These are phyloP conservation scores for Kodamaea neixiangensis DNA, from an alignment of 805 yeast genomes.

Conservation along the genomic window DNA sequence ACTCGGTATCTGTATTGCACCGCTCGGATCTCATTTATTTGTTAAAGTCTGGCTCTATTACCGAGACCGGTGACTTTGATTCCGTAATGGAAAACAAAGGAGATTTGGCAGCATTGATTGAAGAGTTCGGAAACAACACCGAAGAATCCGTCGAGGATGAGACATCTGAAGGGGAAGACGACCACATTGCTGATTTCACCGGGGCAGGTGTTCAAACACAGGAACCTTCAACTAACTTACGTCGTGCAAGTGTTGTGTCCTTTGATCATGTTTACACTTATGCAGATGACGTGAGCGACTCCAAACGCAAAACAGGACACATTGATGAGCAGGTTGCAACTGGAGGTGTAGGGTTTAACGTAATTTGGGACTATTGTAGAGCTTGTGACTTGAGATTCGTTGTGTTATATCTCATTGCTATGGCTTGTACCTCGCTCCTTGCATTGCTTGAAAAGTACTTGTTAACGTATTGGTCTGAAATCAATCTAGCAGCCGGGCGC, in stretches of 20 bases:
- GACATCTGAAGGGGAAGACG: background rate
- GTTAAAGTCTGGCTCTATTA: slow-evolving; percentile 28
- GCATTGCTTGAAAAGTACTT: slow-evolving; percentile 52
- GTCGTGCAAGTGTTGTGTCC: slow-evolving; percentile 26
- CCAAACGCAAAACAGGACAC: slow-evolving; percentile 9
- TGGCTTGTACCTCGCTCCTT: slow-evolving; percentile 22
- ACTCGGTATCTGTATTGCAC: slow-evolving; percentile 37
- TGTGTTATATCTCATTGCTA: slow-evolving; percentile 41
- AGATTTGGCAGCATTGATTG: slow-evolving; percentile 22
- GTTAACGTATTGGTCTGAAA: slow-evolving; percentile 71
- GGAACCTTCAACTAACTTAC: background rate
- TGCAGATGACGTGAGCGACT: slow-evolving; percentile 15
- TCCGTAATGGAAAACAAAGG: slow-evolving; percentile 19
- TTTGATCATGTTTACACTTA: slow-evolving; percentile 20
- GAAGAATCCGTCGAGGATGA: background rate
- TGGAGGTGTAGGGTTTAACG: slow-evolving; percentile 58
- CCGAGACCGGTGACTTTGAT: slow-evolving; percentile 26
- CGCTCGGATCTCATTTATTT: slow-evolving; percentile 35
- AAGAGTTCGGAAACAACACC: slow-evolving; percentile 18
- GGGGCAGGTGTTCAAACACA: background rate
- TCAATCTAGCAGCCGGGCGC: slow-evolving; percentile 38
- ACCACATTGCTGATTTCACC: background rate
- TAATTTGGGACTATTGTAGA: slow-evolving; percentile 54
- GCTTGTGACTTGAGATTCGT: slow-evolving; percentile 45
- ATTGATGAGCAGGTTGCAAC: slow-evolving; percentile 45